Evolutionary conservation across 2,329 filamentous ascomycete species (phyloP), one percentile per base, ranked within the genome.

Genomic region (Pseudomassariella vexata): DNA sequence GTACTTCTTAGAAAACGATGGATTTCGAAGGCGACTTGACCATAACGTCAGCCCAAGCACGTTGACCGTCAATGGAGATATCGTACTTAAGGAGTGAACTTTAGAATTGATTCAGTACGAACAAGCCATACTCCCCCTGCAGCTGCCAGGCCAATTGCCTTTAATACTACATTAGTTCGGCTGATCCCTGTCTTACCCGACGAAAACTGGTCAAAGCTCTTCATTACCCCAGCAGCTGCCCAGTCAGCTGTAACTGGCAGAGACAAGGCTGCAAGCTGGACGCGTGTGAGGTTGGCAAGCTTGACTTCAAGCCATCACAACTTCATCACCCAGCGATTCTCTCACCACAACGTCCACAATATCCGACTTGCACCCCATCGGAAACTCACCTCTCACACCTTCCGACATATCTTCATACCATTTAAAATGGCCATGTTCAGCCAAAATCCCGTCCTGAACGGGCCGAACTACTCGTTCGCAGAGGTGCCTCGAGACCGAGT

Each of bases 401-500:
- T 12, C 14, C 14, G 16, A 26, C 18, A 14, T 22, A 23, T 21
- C 24, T 15, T n/a, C 23, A 19, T 32, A 24, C 34, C 30, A 39
- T 44, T 48, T 55, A 66, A 49, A 35, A 81, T 80, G 74, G 66
- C 76, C 57, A 78, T 81, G 70, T 81, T 81, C 63, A 80, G 76
- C 63, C 76, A 82, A 61, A 82, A 81, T 59, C 76, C 77, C 46
- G 53, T 79, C 54, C 70, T 80, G 66, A 78, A 82, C 57, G 77
- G 77, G 44, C 76, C 78, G 53, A 80, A 75, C 66, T 82, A 82
- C 63, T 79, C 76, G 41, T 76, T 80, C 63, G 73, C 70, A 48
- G 76, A 82, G 51, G 61, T 68, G 32, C 75, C 76, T 53, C 68
- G 65, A 55, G 60, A 60, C 40, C 60, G 64, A 40, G 56, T 63